Evolutionary conservation across 345 rosid species (phyloP), one percentile per base, ranked within the genome.

Genomic region (Erodium maritimum): DNA sequence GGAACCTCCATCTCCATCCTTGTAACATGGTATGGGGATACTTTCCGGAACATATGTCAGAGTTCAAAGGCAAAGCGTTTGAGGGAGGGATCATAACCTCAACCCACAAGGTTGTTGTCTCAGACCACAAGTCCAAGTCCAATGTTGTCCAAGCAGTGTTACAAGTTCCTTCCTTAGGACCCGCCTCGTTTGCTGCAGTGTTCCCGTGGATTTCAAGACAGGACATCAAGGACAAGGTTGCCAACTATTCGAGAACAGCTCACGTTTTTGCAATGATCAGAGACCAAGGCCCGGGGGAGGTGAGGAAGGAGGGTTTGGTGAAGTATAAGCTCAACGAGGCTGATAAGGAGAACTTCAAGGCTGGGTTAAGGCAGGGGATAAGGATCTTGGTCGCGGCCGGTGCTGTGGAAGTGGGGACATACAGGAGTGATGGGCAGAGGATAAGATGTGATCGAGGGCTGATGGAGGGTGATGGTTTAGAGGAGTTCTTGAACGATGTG

Each of bases 11-110:
- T 65, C 72, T 89, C 57, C 99, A 93, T 57, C 95, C 99, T 4
- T 91, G 82, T 48, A 23, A 72, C 50, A 82, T 86, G 94, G 67
- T 80, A 0, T 93, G 99, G 99, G 99, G 96, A 19, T 87, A 89
- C 80, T 93, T 93, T 71, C 96, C 96, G 0, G 84, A 85, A 1
- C 79, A 84, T 33, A 66, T 61, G 34, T 65, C 76, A 16, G 70
- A 65, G 50, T 57, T 80, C 64, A 73, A 71, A 17, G 94, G 94
- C 1, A 86, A 60, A 67, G 51, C 66, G n/a, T 75, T 65, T 11
- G 84, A 80, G 45, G 91, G 91, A 20, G 88, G 88, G 59, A 85
- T 85, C 21, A 80, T 85, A 42, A 80, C 91, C 4, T 69, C 84
- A 0, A 61, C 75, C 18, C 78, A 82, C 23, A 67, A 69, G 45